These are phyloP conservation scores for Tolypocladium guangdongense DNA, from an alignment of 2,329 filamentous ascomycete genomes.

Conservation along the genomic window DNA sequence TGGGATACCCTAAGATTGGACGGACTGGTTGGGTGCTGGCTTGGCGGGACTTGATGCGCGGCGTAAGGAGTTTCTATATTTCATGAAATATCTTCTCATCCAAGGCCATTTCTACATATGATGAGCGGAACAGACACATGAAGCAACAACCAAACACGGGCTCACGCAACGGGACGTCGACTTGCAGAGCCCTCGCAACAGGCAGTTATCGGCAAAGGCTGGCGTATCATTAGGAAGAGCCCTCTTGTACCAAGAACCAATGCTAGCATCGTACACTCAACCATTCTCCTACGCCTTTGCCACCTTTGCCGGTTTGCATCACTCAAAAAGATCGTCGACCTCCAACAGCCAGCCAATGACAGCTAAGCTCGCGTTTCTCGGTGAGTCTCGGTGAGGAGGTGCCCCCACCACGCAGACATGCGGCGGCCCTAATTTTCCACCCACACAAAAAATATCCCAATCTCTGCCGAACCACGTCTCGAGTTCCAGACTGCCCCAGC, in stretches of 20 bases:
- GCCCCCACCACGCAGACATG: background rate
- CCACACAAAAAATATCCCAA: conserved; percentile 39
- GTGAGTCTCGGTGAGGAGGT: background rate
- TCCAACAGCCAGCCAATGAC: background rate
- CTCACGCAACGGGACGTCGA: too few species aligned
- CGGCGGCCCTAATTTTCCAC: conserved; percentile 38
- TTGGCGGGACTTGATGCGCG: background rate
- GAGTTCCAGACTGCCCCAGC: conserved; percentile 8
- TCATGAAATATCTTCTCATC: background rate
- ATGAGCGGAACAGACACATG: too few species aligned
- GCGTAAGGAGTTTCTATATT: background rate
- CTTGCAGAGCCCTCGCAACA: too few species aligned
- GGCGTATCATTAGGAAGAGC: too few species aligned
- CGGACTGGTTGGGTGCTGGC: background rate
- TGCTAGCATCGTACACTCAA: too few species aligned
- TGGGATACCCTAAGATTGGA: background rate
- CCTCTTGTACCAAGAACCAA: too few species aligned
- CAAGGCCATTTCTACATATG: too few species aligned
- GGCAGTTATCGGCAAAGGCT: too few species aligned
- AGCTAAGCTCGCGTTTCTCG: background rate
- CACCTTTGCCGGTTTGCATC: too few species aligned
- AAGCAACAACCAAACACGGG: too few species aligned
- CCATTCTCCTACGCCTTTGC: too few species aligned
- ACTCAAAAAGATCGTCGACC: background rate
- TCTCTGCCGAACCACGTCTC: conserved; percentile 17